Evolutionary conservation across 345 rosid genomes (phyloP), one percentile per base, ranked within the genome.

Genomic region (Gossypium longicalyx): DNA sequence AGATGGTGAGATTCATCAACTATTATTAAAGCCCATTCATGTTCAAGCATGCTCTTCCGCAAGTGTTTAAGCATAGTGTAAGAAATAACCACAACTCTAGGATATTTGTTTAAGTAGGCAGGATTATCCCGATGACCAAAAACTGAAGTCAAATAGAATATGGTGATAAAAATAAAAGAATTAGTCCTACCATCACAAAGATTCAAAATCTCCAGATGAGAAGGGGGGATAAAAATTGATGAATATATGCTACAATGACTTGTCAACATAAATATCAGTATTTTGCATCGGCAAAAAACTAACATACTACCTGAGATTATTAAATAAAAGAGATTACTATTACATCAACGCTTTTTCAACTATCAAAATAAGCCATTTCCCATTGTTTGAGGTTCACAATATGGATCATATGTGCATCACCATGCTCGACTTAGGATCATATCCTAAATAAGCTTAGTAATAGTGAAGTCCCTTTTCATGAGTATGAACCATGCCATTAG

Each of bases 1-100:
- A 92, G 63, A 79, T 92, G 95, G 80, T 94, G 98, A 77, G 98
- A 94, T 83, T 94, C 98, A 81, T 94, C 98, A 77, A 92, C 87
- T 71, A 94, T 89, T 85, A 94, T 73, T 77, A 89, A 71, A 81
- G 93, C 91, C 98, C 98, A 92, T 67, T 89, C 94, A 77, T 64
- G 89, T 77, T 81, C 89, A 54, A 86, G 86, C 91, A 92, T 88
- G 80, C 82, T 88, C 81, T 83, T 89, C 70, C 85, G 80, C 72
- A 94, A 84, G 80, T 72, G 93, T 74, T 83, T 88, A 80, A 94
- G 97, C 98, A 94, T 94, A 78, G 67, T 92, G 82, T 85, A 94
- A 72, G 98, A 94, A 73, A 87, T 94, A 72, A 94, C 97, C 77
- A 94, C 95, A 81, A 92, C 86, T 85, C 80, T 90, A 12, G 98